Evolutionary conservation across 164 flowering plant genomes (phyloP), one percentile per base, ranked within the genome.

Genomic region (Kalanchoe fedtschenkoi): DNA sequence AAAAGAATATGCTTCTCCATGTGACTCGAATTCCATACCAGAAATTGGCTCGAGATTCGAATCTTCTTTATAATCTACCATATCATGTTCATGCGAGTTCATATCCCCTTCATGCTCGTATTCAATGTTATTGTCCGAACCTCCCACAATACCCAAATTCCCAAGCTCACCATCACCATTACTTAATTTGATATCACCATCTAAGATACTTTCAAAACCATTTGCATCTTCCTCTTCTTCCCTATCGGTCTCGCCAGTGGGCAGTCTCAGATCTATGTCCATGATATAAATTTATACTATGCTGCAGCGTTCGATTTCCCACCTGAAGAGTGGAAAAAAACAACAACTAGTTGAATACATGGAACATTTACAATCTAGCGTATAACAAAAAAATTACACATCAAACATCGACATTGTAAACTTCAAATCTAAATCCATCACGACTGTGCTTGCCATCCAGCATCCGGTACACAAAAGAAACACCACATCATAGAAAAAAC

Each of bases 21-120:
- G 61, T 58, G 61, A 58, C 41, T 58, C 61, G 29, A 58, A 58
- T 58, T 58, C 41, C 41, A 58, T 58, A 37, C 42, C 61, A 0
- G 41, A 34, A 34, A 33, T 19, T 24, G 61, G 61, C 42, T 58
- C 61, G n/a, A 58, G 41, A 37, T 21, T 22, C 6, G 61, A 19
- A 34, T 34, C 61, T 32, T 19, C 61, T 19, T 37, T 58, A 16
- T 22, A 34, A 8, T 58, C 61, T 33, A 58, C 29, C 19, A 19
- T 0, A 58, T 58, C 34, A 11, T 26, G 56, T 51, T 26, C 32
- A 30, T 13, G 56, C 16, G 6, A 11, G 26, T 5, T 26, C 56
- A 51, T 51, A 17, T 51, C 56, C 56, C 33, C 32, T 26, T 26
- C 56, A 51, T 51, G 32, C 14, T 51, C 32, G 26, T 26, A 51